Evolutionary conservation across 2,329 filamentous ascomycete species (phyloP).

Genomic region (Fusarium beomiforme): DNA sequence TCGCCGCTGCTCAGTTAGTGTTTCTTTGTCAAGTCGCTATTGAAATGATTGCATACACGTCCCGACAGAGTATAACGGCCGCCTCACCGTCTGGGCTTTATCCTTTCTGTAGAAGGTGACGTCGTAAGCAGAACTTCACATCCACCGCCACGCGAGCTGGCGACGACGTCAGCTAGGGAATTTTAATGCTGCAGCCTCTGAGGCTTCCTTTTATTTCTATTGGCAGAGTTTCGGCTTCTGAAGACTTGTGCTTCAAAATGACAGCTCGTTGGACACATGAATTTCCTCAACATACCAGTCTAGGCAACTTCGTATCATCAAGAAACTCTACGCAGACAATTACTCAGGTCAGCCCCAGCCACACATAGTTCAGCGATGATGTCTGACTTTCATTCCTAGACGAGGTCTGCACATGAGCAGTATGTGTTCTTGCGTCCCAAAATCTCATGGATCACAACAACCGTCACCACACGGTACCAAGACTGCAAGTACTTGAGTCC

Average conservation of each 20-base stretch:
- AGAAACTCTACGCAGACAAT: background rate
- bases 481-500: background rate
- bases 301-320: constrained; percentile 14
- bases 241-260: background rate
- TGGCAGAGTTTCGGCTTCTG: constrained; percentile 12
- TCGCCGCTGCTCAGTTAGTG: background rate
- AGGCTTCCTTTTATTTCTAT: constrained; percentile 40
- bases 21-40: background rate
- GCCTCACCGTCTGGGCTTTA: constrained; percentile 28
- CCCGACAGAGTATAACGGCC: constrained; percentile 13
- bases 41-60: background rate
- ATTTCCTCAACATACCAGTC: constrained; percentile 8
- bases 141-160: constrained; percentile 35
- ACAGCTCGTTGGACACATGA: background rate
- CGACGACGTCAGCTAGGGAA: constrained; percentile 39
- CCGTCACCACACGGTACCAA: background rate
- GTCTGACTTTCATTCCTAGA: constrained; percentile 11
- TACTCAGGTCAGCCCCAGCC: constrained; percentile 26
- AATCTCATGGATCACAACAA: background rate
- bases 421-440: background rate
- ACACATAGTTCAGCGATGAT: constrained; percentile 1
- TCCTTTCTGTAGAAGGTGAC: constrained; percentile 31
- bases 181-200: constrained; percentile 41
- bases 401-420: background rate
- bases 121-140: constrained; percentile 40